Base-by-base conservation (phyloP, 768 basidiomycete species). In the Xerocomellus dryophilus region DNA sequence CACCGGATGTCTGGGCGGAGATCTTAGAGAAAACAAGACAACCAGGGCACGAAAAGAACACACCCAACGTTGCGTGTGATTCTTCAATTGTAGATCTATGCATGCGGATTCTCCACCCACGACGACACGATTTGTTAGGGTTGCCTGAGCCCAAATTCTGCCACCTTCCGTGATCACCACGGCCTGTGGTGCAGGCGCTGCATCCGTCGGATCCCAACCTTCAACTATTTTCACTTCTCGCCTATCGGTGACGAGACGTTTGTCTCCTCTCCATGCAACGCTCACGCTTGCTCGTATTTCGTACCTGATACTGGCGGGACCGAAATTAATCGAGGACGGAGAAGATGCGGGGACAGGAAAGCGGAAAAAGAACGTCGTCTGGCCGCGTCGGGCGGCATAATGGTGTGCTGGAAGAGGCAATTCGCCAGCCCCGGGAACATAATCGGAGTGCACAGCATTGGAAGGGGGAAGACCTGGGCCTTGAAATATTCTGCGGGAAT, bases 391-490 rank as follows among this genome's bases (percentile, higher is more conserved):
- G 7, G 89, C 91, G 54, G 82, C 82, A 66, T 84, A 77, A 64
- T 91, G 85, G 47, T 83, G 71, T 0, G 77, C 74, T 0, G 89
- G 89, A 4, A 93, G 69, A 0, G 77, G 77, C 1, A 81, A 78
- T 53, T 84, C 81, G 1, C 79, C 85, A 15, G 81, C 76, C 5
- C 72, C 64, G 2, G 84, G 79, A 43, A 44, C 7, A 51, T 67
- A 39, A 65, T 85, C 78, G 1, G 82, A 76, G 51, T 85, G 77
- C 0, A 93, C 89, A 2, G 91, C 87, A 65, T 93, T 93, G 11
- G 90, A 92, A 8, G 89, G 88, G 0, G 90, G 91, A 7, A 92
- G 74, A 17, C 83, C 84, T 3, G 86, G 87, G 3, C 90, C 90
- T 70, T 93, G 90, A 64, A 91, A 93, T 7, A 89, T 66, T 31